Conservation (phyloP, 1,139 yeast species). For the Lodderomyces margitis region DNA sequence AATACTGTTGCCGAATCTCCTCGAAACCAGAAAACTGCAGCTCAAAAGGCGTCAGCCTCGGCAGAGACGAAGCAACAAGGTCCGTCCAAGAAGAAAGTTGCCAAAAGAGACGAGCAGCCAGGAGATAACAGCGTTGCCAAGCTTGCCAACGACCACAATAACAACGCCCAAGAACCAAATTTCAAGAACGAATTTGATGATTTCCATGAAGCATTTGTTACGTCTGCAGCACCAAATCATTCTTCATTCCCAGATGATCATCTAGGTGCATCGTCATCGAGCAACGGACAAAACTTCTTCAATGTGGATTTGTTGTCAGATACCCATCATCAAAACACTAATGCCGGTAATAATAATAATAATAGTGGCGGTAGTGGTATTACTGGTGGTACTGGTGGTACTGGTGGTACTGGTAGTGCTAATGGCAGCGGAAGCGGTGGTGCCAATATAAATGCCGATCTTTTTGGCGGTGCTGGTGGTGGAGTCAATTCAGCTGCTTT, state of each 20-base stretch:
- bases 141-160: slow-evolving; percentile 1
- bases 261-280: neutral
- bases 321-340: neutral
- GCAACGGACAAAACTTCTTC: slow-evolving; percentile 1
- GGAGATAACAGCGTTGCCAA: neutral
- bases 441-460: neutral
- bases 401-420: slow-evolving; percentile 9
- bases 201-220: neutral
- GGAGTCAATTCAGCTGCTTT: slow-evolving; percentile 19
- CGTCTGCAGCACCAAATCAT: slow-evolving; percentile 3
- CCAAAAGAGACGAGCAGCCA: neutral
- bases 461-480: slow-evolving; percentile 5
- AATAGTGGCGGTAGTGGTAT: slow-evolving; percentile 1
- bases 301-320: slow-evolving; percentile 6
- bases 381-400: neutral
- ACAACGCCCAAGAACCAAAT: slow-evolving; percentile 8
- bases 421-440: slow-evolving; percentile 15
- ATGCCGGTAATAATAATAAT: neutral
- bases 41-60: slow-evolving; percentile 7
- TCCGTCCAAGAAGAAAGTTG: slow-evolving; percentile 10
- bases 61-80: neutral
- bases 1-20: slow-evolving; percentile 31
- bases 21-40: slow-evolving; percentile 24
- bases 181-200: slow-evolving; percentile 1
- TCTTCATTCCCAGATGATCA: slow-evolving; percentile 1